Percentiles rank a stretch among this genome's conserved stretches.
These are phyloP conservation scores for Lodderomyces parapsilosis DNA, from an alignment of 1,139 yeast species.

Conservation along the genomic window DNA sequence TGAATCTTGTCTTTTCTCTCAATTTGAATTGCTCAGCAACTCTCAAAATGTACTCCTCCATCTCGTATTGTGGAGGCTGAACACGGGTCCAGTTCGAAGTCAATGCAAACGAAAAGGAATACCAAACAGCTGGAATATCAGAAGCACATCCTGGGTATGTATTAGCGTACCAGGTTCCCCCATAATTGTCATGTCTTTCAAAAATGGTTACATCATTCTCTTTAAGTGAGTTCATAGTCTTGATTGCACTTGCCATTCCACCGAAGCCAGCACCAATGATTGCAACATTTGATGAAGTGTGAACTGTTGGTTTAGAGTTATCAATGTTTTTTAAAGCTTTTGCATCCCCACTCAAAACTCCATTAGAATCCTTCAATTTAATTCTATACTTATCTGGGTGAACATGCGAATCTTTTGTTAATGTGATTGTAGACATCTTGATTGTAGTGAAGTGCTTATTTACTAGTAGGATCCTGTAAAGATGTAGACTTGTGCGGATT, in stretches of 20 bases:
- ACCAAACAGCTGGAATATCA: constrained; percentile 51
- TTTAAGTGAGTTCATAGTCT: constrained; percentile 28
- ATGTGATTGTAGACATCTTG: constrained; percentile 23
- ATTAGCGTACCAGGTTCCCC: neutral
- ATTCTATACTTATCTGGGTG: constrained; percentile 34
- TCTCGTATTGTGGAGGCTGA: constrained; percentile 49
- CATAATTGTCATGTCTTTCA: constrained; percentile 41
- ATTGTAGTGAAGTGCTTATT: neutral
- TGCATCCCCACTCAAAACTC: constrained; percentile 24
- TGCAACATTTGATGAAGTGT: constrained; percentile 29
- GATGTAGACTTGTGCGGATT: too few relatives aligned
- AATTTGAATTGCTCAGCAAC: constrained; percentile 38
- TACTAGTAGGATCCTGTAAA: too few relatives aligned
- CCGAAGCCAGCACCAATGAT: constrained; percentile 51
- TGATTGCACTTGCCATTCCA: constrained; percentile 38
- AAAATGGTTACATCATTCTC: constrained; percentile 37
- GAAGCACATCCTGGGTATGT: constrained; percentile 34
- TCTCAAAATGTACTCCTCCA: constrained; percentile 43
- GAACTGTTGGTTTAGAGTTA: constrained; percentile 21
- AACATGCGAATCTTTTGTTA: constrained; percentile 31
- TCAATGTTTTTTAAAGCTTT: constrained; percentile 9
- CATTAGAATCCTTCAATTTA: constrained; percentile 25
- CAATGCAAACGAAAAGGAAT: constrained; percentile 40
- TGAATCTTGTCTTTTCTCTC: constrained; percentile 28
- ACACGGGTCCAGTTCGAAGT: constrained; percentile 43